These are phyloP conservation scores for Colletotrichum costaricense DNA, from an alignment of 2,329 filamentous ascomycete genomes.

Conservation along the genomic window DNA sequence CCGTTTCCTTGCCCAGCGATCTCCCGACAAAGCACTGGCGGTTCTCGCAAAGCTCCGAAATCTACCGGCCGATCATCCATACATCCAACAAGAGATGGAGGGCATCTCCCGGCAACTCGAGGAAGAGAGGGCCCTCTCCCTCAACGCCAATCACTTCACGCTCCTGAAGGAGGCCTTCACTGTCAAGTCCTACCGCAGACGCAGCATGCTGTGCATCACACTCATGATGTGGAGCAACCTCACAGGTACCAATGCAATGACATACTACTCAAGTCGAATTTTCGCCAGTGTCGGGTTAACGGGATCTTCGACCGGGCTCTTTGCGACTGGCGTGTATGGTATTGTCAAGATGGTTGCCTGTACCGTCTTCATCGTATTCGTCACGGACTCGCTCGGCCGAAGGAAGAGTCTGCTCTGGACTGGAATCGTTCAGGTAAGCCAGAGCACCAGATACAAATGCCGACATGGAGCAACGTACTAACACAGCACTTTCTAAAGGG, in stretches of 20 bases:
- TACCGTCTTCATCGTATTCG: slow-evolving; percentile 34
- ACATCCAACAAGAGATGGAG: neutral
- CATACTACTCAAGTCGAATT: slow-evolving; percentile 64
- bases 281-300: slow-evolving; percentile 71
- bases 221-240: slow-evolving; percentile 42
- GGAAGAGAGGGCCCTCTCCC: slow-evolving; percentile 57
- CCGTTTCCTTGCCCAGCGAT: slow-evolving; percentile 47
- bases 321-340: slow-evolving; percentile 75
- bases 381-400: slow-evolving; percentile 40
- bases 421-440: slow-evolving; percentile 31
- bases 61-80: slow-evolving; percentile 46
- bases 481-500: neutral
- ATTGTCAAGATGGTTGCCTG: slow-evolving; percentile 61
- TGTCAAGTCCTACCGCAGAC: slow-evolving; percentile 32
- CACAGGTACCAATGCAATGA: slow-evolving; percentile 43
- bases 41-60: slow-evolving; percentile 53
- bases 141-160: slow-evolving; percentile 35
- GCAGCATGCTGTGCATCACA: slow-evolving; percentile 20
- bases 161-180: slow-evolving; percentile 30
- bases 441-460: neutral
- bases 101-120: slow-evolving; percentile 45
- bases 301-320: slow-evolving; percentile 66
- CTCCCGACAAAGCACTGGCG: slow-evolving; percentile 50
- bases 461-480: neutral
- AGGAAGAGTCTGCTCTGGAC: slow-evolving; percentile 40